These are phyloP conservation scores for Candida corydali DNA, from an alignment of 805 yeast species.

Conservation along the genomic window DNA sequence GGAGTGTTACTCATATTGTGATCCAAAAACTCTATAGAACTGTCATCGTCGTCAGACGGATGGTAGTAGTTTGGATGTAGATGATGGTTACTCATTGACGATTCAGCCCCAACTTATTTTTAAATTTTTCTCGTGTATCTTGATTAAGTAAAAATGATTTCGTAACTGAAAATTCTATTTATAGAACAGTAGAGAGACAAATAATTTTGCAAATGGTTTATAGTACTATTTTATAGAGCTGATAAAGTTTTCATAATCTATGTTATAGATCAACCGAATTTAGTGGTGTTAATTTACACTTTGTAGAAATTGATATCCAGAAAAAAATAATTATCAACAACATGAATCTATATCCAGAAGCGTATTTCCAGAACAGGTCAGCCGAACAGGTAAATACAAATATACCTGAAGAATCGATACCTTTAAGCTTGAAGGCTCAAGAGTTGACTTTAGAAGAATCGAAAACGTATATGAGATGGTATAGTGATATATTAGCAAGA, in stretches of 20 bases:
- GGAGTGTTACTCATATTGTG: constrained; percentile 4
- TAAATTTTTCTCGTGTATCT: constrained; percentile 1
- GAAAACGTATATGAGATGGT: constrained; percentile 89
- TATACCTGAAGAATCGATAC: constrained; percentile 42
- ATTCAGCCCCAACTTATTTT: constrained; percentile 6
- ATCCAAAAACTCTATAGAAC: constrained; percentile 4
- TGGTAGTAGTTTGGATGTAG: constrained; percentile 6
- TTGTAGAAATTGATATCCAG: not conserved
- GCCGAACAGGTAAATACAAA: constrained; percentile 10
- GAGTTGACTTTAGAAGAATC: constrained; percentile 76
- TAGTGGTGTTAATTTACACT: not conserved
- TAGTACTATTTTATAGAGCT: too few relatives aligned
- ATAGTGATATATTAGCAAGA: constrained; percentile 73
- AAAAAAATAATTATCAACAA: constrained; percentile 4
- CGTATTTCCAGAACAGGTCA: constrained; percentile 12
- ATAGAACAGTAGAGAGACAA: not conserved
- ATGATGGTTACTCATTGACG: constrained; percentile 2
- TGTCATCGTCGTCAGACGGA: constrained; percentile 3
- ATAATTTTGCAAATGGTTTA: too few relatives aligned
- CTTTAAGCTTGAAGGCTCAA: constrained; percentile 59
- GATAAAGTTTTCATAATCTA: too few relatives aligned
- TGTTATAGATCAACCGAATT: too few relatives aligned
- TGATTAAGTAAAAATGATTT: not conserved
- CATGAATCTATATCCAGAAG: constrained; percentile 9
- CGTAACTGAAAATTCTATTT: not conserved